A percentile compares a stretch with the other conserved stretches of the same genome.
phyloP scores from a whole-genome alignment of 176 grass and related monocot genomes.

The Rhynchospora breviuscula region DNA sequence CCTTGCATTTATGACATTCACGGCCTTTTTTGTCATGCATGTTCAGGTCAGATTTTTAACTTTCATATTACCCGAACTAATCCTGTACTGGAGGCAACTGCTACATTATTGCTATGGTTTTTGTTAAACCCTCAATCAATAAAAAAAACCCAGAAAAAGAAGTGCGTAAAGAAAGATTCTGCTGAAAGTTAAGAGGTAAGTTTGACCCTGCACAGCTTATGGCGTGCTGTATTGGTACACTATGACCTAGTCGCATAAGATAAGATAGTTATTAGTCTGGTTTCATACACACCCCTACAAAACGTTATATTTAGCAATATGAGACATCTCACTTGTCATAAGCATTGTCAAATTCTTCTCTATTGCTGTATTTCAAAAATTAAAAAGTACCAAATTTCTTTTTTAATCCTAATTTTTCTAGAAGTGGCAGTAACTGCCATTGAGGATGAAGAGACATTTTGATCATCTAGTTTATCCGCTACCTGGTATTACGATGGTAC shows the following conservation, averaged over 20 bases:
- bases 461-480: background rate
- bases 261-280: background rate
- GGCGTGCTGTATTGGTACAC: background rate
- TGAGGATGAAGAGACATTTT: background rate
- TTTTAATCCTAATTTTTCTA: background rate
- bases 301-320: background rate
- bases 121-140: background rate
- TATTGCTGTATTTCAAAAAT: background rate
- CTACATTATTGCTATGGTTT: background rate
- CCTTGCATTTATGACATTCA: constrained; percentile 68
- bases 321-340: background rate
- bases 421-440: background rate
- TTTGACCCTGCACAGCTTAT: background rate
- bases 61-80: background rate
- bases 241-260: background rate
- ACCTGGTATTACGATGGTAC: background rate
- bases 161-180: background rate
- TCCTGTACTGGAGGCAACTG: background rate
- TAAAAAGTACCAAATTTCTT: background rate
- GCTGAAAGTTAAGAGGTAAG: background rate
- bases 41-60: constrained; percentile 58
- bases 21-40: constrained; percentile 82
- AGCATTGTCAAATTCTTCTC: background rate
- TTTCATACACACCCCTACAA: background rate
- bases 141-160: background rate